Evolutionary conservation across 805 yeast species (phyloP).

Genomic region (Torulaspora gathmanii): DNA sequence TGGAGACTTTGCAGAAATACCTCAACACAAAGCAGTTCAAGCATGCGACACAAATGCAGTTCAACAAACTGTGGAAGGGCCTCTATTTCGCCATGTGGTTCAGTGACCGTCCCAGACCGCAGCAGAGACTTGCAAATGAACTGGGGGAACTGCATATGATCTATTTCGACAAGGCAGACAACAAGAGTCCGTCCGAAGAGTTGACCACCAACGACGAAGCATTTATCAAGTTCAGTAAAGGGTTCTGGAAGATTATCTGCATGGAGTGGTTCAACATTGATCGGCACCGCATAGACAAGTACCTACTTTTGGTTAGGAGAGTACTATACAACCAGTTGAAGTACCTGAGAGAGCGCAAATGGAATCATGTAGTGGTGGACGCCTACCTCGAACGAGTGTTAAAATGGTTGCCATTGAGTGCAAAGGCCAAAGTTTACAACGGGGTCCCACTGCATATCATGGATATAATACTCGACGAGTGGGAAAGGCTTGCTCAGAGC

Average conservation of each 20-base stretch:
- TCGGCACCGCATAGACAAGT: conserved; percentile 82
- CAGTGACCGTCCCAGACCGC: conserved; percentile 89
- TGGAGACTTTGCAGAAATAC: conserved; percentile 58
- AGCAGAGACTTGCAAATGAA: conserved; percentile 72
- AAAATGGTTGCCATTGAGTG: conserved; percentile 48
- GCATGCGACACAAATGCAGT: conserved; percentile 45
- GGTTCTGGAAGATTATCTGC: conserved; percentile 76
- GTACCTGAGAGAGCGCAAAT: conserved; percentile 48
- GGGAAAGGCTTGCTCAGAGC: conserved; percentile 56
- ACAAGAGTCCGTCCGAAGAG: conserved; percentile 9
- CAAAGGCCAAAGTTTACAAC: conserved; percentile 55
- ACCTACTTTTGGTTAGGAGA: conserved; percentile 72
- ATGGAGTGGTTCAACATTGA: conserved; percentile 84
- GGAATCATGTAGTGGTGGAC: conserved; percentile 48
- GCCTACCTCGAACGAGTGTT: conserved; percentile 44
- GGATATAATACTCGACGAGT: conserved; percentile 80
- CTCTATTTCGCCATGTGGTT: conserved; percentile 94
- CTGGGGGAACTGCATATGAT: conserved; percentile 48
- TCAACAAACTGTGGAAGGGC: conserved; percentile 94
- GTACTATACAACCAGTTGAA: conserved; percentile 61
- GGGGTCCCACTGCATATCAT: conserved; percentile 81
- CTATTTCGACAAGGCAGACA: conserved; percentile 33
- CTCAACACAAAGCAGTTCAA: conserved; percentile 44
- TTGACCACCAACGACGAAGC: conserved; percentile 29
- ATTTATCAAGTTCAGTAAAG: conserved; percentile 52